Percentiles rank a stretch among this genome's conserved stretches.
phyloP scores from a whole-genome alignment of 306 rosid species.

The Prunus fruticosa region DNA sequence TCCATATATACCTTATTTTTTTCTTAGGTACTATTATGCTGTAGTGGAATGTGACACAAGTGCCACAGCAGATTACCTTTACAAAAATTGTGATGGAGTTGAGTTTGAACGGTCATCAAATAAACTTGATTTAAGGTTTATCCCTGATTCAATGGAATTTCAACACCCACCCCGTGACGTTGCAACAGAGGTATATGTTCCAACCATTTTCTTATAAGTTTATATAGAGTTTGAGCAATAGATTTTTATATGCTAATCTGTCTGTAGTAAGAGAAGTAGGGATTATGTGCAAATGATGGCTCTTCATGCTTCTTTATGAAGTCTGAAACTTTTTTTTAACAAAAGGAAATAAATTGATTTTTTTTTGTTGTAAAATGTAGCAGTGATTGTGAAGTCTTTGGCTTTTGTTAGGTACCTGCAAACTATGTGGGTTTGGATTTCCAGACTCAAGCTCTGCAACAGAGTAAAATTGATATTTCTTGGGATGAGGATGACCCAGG shows the following conservation, averaged over 20 bases:
- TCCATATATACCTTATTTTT: not conserved
- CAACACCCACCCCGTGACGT: constrained; percentile 65
- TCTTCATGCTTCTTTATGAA: not conserved
- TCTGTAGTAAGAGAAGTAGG: not conserved
- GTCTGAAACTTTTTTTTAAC: not conserved
- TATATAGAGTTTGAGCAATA: not conserved
- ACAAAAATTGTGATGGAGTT: constrained; percentile 74
- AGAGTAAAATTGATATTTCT: constrained; percentile 61
- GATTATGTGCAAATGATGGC: not conserved
- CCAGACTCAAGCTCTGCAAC: constrained; percentile 79
- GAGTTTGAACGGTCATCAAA: constrained; percentile 76
- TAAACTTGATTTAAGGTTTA: constrained; percentile 85
- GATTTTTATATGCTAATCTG: not conserved
- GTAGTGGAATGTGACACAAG: constrained; percentile 82
- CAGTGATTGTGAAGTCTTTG: constrained; percentile 15
- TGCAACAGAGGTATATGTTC: constrained; percentile 68
- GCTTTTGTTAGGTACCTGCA: constrained; percentile 60
- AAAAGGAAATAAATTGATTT: not conserved
- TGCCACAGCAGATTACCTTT: constrained; percentile 74
- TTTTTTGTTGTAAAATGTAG: not conserved
- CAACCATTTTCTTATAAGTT: not conserved
- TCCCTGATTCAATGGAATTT: constrained; percentile 79
- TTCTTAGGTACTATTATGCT: constrained; percentile 73
- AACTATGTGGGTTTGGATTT: constrained; percentile 64
- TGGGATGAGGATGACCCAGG: constrained; percentile 97